Percentiles rank a stretch among this genome's conserved stretches.
Conservation (phyloP, 306 rosid species). For the Calophaca sinica region DNA sequence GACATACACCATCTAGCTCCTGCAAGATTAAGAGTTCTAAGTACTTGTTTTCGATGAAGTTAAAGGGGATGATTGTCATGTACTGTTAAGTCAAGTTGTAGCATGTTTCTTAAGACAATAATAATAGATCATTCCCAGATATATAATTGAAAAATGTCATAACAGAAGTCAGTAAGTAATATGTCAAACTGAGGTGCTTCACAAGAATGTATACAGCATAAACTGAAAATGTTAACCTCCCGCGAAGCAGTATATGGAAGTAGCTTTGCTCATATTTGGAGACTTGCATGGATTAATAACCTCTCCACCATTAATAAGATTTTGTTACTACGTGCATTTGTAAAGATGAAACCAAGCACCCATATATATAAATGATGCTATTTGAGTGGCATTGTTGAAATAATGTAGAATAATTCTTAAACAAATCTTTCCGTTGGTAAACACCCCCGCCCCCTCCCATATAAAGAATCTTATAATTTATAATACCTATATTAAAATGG, state of each 20-base stretch:
- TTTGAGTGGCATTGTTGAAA: neutral
- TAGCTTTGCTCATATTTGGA: constrained; percentile 5
- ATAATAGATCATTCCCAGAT: neutral
- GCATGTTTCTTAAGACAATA: neutral
- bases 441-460: neutral
- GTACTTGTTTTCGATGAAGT: constrained; percentile 25
- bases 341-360: neutral
- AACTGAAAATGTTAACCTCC: constrained; percentile 15
- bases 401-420: neutral
- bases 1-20: constrained; percentile 53
- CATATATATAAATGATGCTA: neutral
- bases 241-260: neutral
- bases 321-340: neutral
- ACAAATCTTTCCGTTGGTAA: neutral
- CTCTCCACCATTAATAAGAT: neutral
- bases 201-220: constrained; percentile 23
- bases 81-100: constrained; percentile 9
- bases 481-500: neutral
- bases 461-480: neutral
- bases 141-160: neutral
- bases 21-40: constrained; percentile 43
- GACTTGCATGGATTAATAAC: constrained; percentile 15
- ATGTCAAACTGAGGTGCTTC: constrained; percentile 4
- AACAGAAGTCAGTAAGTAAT: neutral
- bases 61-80: constrained; percentile 18